Conservation (phyloP, 164 flowering plant genomes). For the Hamamelis virginiana region DNA sequence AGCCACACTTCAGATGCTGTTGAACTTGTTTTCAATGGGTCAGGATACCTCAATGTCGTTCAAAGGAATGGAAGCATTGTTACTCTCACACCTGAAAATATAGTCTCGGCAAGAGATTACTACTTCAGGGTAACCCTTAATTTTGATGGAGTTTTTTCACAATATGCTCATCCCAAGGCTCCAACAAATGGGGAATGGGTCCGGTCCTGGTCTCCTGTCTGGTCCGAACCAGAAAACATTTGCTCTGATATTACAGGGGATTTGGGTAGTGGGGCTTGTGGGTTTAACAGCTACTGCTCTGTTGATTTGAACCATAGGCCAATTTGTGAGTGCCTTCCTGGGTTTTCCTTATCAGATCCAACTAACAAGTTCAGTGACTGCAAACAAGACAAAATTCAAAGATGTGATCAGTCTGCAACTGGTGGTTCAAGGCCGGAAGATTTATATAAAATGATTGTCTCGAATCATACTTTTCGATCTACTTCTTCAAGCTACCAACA, state of each 20-base stretch:
- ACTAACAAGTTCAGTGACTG: background rate
- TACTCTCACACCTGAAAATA: background rate
- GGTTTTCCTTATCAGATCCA: background rate
- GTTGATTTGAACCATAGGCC: background rate
- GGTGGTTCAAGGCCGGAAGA: background rate
- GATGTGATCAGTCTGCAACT: background rate
- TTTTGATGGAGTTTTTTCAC: slow-evolving; percentile 2
- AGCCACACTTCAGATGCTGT: background rate
- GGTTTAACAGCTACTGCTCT: slow-evolving; percentile 2
- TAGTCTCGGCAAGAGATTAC: background rate
- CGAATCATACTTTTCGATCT: background rate
- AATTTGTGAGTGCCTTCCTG: slow-evolving; percentile 2
- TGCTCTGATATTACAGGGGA: background rate
- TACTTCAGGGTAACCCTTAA: background rate
- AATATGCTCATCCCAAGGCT: background rate
- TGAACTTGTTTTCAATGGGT: background rate
- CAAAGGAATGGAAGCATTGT: background rate
- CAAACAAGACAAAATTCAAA: background rate
- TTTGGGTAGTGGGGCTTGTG: slow-evolving; percentile 7
- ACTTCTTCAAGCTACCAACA: background rate
- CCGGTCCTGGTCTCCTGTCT: background rate
- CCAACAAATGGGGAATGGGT: background rate
- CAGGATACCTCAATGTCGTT: background rate
- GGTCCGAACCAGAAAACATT: background rate
- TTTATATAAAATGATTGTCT: background rate